Evolutionary conservation across 2,329 filamentous ascomycete species (phyloP).

Genomic region (Tolypocladium endophyticum): DNA sequence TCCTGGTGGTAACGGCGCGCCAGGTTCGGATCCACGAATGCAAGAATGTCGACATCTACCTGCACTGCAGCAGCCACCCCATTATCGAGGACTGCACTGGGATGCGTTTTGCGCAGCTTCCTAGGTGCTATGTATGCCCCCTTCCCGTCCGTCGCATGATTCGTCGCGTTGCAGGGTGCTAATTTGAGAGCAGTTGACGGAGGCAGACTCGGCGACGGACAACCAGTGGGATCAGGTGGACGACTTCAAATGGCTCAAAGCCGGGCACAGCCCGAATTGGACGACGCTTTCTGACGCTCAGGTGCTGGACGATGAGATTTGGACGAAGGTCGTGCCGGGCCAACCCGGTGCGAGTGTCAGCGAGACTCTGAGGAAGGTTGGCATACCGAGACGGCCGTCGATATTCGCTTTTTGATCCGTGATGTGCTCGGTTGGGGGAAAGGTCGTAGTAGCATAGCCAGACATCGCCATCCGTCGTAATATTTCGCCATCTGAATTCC

Average conservation of each 20-base stretch:
- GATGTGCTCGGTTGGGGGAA: background rate
- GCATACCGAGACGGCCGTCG: constrained; percentile 18
- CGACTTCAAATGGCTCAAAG: constrained; percentile 95
- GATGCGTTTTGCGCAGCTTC: constrained; percentile 71
- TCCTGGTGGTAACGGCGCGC: constrained; percentile 69
- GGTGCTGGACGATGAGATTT: constrained; percentile 51
- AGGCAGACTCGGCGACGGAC: constrained; percentile 20
- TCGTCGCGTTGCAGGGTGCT: background rate
- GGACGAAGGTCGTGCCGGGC: constrained; percentile 58
- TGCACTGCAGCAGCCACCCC: constrained; percentile 71
- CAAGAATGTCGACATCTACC: constrained; percentile 68
- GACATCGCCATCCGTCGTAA: background rate
- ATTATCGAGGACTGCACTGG: constrained; percentile 84
- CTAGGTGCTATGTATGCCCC: constrained; percentile 54
- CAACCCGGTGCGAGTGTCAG: constrained; percentile 50
- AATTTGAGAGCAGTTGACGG: constrained; percentile 9
- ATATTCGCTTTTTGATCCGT: background rate
- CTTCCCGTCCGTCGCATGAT: background rate
- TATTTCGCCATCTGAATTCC: background rate
- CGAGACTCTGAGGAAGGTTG: constrained; percentile 50
- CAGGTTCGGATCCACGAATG: constrained; percentile 93
- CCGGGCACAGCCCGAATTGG: constrained; percentile 84
- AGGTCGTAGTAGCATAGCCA: background rate
- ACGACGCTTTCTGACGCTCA: constrained; percentile 51
- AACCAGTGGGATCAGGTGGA: constrained; percentile 88